These are phyloP conservation scores for Poa pratensis DNA, from an alignment of 176 grass and related monocot species.

Conservation along the genomic window DNA sequence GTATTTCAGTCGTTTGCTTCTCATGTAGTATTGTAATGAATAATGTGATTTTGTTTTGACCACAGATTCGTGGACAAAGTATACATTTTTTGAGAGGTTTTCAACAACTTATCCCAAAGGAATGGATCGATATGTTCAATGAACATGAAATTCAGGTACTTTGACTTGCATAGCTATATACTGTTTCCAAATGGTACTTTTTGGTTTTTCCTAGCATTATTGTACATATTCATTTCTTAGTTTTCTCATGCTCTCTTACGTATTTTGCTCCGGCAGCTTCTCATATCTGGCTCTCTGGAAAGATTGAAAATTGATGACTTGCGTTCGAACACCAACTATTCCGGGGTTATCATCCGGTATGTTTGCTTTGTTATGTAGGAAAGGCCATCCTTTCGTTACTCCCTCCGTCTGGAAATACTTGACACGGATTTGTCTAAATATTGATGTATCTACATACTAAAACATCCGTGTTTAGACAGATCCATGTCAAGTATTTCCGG, in stretches of 20 bases:
- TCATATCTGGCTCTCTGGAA: slow-evolving; percentile 97
- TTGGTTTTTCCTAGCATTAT: slow-evolving; percentile 9
- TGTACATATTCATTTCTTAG: slow-evolving; percentile 17
- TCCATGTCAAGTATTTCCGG: too few relatives aligned
- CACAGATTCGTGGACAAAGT: slow-evolving; percentile 89
- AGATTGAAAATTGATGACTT: slow-evolving; percentile 97
- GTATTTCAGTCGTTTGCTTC: slow-evolving; percentile 26
- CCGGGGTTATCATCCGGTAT: slow-evolving; percentile 91
- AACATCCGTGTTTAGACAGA: too few relatives aligned
- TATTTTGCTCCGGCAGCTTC: slow-evolving; percentile 64
- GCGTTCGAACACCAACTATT: slow-evolving; percentile 80
- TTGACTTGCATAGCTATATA: slow-evolving; percentile 8
- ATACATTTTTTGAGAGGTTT: slow-evolving; percentile 93
- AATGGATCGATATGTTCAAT: slow-evolving; percentile 98
- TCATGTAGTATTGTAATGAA: slow-evolving; percentile 26
- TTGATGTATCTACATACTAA: too few relatives aligned
- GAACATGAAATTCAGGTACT: slow-evolving; percentile 99
- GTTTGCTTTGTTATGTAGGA: slow-evolving; percentile 35
- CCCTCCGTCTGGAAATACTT: too few relatives aligned
- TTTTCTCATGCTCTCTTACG: slow-evolving; percentile 21
- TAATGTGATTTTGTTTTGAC: slow-evolving; percentile 38
- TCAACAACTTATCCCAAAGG: slow-evolving; percentile 91
- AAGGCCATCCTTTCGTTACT: slow-evolving; percentile 9
- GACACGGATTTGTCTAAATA: too few relatives aligned
- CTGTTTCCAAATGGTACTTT: background rate